phyloP scores from a whole-genome alignment of 2,329 filamentous ascomycete genomes.

The Keithomyces neogunnii region DNA sequence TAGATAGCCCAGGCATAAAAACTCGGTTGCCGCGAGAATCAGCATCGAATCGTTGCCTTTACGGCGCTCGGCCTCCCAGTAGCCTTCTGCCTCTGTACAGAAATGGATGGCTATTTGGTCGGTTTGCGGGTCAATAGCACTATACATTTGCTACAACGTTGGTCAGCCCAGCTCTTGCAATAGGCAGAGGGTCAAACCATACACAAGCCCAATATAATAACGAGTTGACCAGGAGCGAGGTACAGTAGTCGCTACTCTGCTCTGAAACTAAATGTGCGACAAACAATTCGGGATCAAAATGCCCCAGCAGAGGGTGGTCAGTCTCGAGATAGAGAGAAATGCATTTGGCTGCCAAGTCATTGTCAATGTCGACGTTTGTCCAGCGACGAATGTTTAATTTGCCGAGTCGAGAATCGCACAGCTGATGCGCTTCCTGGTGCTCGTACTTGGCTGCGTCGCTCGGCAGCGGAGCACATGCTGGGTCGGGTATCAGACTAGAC shows the following conservation, averaged over 20 bases:
- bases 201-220: constrained; percentile 27
- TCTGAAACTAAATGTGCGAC: constrained; percentile 21
- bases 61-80: constrained; percentile 15
- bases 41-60: constrained; percentile 12
- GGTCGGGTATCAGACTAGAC: no score
- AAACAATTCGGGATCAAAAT: constrained; percentile 26
- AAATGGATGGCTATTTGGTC: constrained; percentile 13
- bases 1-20: constrained; percentile 22
- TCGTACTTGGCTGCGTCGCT: no score
- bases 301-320: constrained; percentile 28
- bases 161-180: background rate
- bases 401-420: constrained; percentile 19
- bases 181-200: constrained; percentile 8
- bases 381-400: constrained; percentile 19
- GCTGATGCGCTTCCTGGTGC: background rate
- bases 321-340: constrained; percentile 27
- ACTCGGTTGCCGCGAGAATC: constrained; percentile 19
- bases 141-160: constrained; percentile 24
- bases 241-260: constrained; percentile 18
- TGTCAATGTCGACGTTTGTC: constrained; percentile 21
- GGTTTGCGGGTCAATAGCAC: constrained; percentile 18
- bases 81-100: constrained; percentile 16
- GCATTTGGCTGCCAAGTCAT: constrained; percentile 19
- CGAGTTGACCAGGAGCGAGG: constrained; percentile 24
- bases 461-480: no score